These are phyloP conservation scores for Sambucus nigra DNA, from an alignment of 129 eudicot species.

Conservation along the genomic window DNA sequence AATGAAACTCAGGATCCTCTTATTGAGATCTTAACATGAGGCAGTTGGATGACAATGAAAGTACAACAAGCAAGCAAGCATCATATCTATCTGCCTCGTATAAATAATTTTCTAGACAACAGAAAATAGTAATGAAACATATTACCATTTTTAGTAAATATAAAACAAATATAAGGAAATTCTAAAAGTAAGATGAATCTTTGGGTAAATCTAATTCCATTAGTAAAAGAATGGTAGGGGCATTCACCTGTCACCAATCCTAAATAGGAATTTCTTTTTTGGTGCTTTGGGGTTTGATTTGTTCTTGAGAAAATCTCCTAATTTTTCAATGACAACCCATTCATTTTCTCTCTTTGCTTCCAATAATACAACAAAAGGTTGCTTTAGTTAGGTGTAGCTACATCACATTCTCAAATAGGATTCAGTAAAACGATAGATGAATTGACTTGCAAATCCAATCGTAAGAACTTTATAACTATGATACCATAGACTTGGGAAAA, in stretches of 20 bases:
- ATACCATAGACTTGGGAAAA: too few species aligned
- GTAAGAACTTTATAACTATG: too few species aligned
- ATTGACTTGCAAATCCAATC: slow-evolving; percentile 59
- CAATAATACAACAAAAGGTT: slow-evolving; percentile 74
- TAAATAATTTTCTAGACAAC: background rate
- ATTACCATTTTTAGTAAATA: too few species aligned
- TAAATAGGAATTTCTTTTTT: slow-evolving; percentile 29
- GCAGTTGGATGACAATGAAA: too few species aligned
- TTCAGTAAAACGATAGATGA: slow-evolving; percentile 88
- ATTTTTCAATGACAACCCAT: slow-evolving; percentile 97
- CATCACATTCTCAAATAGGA: slow-evolving; percentile 96
- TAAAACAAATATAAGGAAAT: too few species aligned
- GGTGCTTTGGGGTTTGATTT: slow-evolving; percentile 39
- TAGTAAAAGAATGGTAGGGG: too few species aligned
- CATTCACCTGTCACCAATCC: slow-evolving; percentile 75
- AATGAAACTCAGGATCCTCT: background rate
- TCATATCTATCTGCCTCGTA: background rate
- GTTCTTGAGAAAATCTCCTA: slow-evolving; percentile 85
- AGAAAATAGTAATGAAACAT: too few species aligned
- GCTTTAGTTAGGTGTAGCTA: slow-evolving; percentile 94
- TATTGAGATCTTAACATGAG: too few species aligned
- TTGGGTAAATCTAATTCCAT: too few species aligned
- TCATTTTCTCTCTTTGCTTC: slow-evolving; percentile 89
- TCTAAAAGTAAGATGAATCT: too few species aligned
- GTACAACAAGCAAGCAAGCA: background rate